These are phyloP conservation scores for Leucogyrophana mollusca DNA, from an alignment of 768 basidiomycete species.

Conservation along the genomic window DNA sequence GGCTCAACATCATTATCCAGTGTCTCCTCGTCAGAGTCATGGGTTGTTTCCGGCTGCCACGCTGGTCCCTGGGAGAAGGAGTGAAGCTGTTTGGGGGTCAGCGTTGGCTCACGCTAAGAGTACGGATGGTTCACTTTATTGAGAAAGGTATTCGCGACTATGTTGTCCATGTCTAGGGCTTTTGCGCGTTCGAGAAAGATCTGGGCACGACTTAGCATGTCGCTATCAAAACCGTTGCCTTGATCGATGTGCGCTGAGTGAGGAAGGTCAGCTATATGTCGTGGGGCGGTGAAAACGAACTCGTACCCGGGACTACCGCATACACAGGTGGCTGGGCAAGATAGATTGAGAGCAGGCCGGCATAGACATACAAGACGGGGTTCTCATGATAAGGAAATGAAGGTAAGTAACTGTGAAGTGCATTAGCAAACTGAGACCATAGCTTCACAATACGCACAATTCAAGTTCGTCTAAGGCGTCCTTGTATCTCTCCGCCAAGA, in stretches of 20 bases:
- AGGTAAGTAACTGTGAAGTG: slow-evolving; percentile 66
- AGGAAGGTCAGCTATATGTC: neutral
- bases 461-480: slow-evolving; percentile 86
- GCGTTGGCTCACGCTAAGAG: neutral
- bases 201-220: slow-evolving; percentile 47
- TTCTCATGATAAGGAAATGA: slow-evolving; percentile 88
- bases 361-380: slow-evolving; percentile 76
- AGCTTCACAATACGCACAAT: slow-evolving; percentile 50
- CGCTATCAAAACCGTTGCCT: slow-evolving; percentile 32
- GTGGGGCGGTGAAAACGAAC: neutral
- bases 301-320: slow-evolving; percentile 2
- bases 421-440: slow-evolving; percentile 4
- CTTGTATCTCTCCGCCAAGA: slow-evolving; percentile 52
- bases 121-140: slow-evolving; percentile 41
- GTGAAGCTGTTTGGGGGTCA: slow-evolving; percentile 8
- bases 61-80: slow-evolving; percentile 17
- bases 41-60: slow-evolving; percentile 1
- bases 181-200: slow-evolving; percentile 65
- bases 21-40: slow-evolving; percentile 38
- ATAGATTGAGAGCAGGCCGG: slow-evolving; percentile 71
- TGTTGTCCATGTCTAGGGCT: slow-evolving; percentile 55
- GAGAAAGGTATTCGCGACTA: slow-evolving; percentile 52
- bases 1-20: slow-evolving; percentile 10
- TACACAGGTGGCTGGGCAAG: slow-evolving; percentile 54
- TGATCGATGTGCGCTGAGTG: neutral